A percentile compares a stretch with the other conserved stretches of the same genome.
phyloP scores from a whole-genome alignment of 2,329 filamentous ascomycete genomes.

The Elsinoe arachidis region DNA sequence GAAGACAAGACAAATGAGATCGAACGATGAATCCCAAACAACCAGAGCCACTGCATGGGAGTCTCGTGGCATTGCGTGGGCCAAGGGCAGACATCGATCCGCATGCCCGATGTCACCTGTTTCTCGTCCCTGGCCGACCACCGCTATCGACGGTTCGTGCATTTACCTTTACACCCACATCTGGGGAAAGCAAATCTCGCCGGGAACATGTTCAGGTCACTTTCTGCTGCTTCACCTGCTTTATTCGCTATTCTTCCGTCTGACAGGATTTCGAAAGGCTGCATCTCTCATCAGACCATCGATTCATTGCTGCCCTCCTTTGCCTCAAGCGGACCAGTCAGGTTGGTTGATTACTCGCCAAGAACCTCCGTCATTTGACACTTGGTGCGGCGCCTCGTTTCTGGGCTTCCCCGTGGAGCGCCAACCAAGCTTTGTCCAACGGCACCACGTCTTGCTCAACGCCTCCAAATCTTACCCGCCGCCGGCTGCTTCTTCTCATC shows the following conservation, averaged over 20 bases:
- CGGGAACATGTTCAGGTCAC: not conserved
- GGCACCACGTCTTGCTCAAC: not conserved
- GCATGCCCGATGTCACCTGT: not conserved
- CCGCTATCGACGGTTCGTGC: constrained; percentile 1
- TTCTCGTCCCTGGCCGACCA: not conserved
- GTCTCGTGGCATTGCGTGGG: constrained; percentile 12
- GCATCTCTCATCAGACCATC: not conserved
- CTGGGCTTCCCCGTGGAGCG: constrained; percentile 1
- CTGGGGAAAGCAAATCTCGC: not conserved
- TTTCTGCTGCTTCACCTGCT: not conserved
- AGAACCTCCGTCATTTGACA: constrained; percentile 8
- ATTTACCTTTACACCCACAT: not conserved
- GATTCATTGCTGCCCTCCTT: constrained; percentile 1
- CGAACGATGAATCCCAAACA: not conserved
- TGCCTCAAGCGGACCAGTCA: not conserved
- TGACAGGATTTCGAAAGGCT: not conserved
- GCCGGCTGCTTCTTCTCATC: not conserved
- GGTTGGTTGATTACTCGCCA: not conserved
- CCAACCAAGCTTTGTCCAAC: constrained; percentile 12
- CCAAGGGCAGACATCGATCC: constrained; percentile 8
- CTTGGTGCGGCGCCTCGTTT: constrained; percentile 10
- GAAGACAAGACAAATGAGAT: not conserved
- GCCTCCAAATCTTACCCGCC: constrained; percentile 9
- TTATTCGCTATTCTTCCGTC: not conserved
- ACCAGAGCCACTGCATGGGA: not conserved